These are phyloP conservation scores for Cordyceps fumosorosea DNA, from an alignment of 2,329 filamentous ascomycete species.

Conservation along the genomic window DNA sequence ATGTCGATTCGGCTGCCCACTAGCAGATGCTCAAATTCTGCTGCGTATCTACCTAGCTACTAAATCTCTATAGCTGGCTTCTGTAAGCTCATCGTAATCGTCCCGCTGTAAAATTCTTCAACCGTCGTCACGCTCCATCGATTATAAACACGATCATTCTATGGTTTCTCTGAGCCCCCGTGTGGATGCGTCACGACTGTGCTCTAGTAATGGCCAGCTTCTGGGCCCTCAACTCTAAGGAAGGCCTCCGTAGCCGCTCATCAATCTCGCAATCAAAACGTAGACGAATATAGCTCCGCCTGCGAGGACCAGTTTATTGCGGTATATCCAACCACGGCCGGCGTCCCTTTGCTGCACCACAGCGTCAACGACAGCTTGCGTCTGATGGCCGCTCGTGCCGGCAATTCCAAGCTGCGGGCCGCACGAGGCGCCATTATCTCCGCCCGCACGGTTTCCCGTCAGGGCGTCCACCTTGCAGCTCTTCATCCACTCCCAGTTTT, in stretches of 20 bases:
- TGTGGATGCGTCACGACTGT: background rate
- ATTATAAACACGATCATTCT: background rate
- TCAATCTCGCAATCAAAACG: conserved; percentile 69
- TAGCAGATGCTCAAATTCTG: background rate
- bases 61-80: background rate
- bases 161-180: background rate
- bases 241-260: conserved; percentile 42
- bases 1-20: background rate
- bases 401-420: conserved; percentile 53
- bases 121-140: background rate
- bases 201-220: background rate
- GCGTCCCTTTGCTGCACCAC: conserved; percentile 70
- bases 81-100: background rate
- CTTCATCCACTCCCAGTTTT: conserved; percentile 91
- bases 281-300: conserved; percentile 71
- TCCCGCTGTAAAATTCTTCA: background rate
- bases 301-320: conserved; percentile 70
- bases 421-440: conserved; percentile 46
- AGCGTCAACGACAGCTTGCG: conserved; percentile 69
- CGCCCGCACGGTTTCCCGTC: conserved; percentile 57
- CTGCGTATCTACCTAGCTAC: background rate
- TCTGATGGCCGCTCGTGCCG: conserved; percentile 52
- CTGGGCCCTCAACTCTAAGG: background rate
- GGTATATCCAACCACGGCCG: conserved; percentile 73
- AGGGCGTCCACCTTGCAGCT: conserved; percentile 70